Evolutionary conservation across 805 yeast species (phyloP).

Genomic region (Lipomyces starkeyi): DNA sequence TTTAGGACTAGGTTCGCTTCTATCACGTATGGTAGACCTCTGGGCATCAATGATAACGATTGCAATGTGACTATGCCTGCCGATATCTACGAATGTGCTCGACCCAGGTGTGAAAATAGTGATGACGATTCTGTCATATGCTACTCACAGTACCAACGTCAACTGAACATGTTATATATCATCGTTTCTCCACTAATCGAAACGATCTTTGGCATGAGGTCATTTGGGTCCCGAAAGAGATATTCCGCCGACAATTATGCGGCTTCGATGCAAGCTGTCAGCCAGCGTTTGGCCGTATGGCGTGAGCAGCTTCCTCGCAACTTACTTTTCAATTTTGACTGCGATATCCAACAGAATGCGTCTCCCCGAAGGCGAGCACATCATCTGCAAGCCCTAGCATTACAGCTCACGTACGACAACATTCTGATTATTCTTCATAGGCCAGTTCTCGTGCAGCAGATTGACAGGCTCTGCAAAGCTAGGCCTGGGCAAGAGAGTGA

Average conservation of each 20-base stretch:
- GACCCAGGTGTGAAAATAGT: not conserved
- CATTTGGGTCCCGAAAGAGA: not conserved
- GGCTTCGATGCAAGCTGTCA: not conserved
- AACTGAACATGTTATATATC: conserved; percentile 2
- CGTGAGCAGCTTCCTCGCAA: not conserved
- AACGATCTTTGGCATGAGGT: not conserved
- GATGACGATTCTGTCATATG: conserved; percentile 6
- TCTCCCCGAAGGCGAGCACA: not conserved
- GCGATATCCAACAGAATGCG: not conserved
- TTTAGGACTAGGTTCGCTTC: conserved; percentile 19
- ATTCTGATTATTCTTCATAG: conserved; percentile 30
- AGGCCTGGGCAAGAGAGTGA: not conserved
- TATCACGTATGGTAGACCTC: conserved; percentile 28
- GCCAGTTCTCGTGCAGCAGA: conserved; percentile 23
- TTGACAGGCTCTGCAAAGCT: not conserved
- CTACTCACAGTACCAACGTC: not conserved
- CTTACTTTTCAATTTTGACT: not conserved
- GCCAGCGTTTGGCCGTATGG: not conserved
- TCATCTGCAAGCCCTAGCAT: conserved; percentile 23
- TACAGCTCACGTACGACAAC: conserved; percentile 27
- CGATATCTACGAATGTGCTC: not conserved
- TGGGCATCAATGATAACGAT: conserved; percentile 15
- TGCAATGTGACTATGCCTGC: conserved; percentile 25
- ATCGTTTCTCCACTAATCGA: conserved; percentile 1
- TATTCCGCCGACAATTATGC: not conserved